Evolutionary conservation across 2,329 filamentous ascomycete genomes (phyloP).

Genomic region (Calonectria pseudoturangicola): DNA sequence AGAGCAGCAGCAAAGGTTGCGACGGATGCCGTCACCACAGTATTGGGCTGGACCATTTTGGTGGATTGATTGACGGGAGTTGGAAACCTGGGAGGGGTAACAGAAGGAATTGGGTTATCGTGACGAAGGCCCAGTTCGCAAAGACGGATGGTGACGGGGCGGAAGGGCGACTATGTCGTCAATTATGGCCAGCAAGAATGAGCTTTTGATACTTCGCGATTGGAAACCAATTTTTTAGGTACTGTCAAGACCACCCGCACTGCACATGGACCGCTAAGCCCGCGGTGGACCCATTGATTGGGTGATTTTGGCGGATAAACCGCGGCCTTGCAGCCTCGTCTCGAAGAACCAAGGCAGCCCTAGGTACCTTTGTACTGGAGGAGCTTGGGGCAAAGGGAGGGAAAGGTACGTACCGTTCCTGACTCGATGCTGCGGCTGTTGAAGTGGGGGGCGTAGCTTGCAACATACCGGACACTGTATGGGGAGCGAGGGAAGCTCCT

Average conservation of each 20-base stretch:
- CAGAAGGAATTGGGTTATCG: conserved; percentile 36
- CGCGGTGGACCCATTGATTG: conserved; percentile 44
- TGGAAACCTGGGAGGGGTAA: conserved; percentile 41
- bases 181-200: conserved; percentile 45
- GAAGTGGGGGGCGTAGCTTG: conserved; percentile 32
- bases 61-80: conserved; percentile 45
- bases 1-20: conserved; percentile 76
- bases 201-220: conserved; percentile 53
- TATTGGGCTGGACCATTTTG: conserved; percentile 70
- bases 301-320: conserved; percentile 44
- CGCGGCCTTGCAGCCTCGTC: conserved; percentile 39
- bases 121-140: conserved; percentile 36
- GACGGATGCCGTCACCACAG: conserved; percentile 76
- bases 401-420: conserved; percentile 49
- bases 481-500: conserved; percentile 38
- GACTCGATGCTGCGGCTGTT: conserved; percentile 41
- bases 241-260: conserved; percentile 38
- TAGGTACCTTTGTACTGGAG: conserved; percentile 30
- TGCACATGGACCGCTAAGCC: conserved; percentile 52
- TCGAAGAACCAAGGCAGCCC: conserved; percentile 41
- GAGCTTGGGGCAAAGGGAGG: conserved; percentile 41
- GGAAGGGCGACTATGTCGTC: conserved; percentile 47
- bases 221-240: conserved; percentile 56
- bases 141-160: conserved; percentile 35
- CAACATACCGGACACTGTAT: conserved; percentile 46